Evolutionary conservation across 2,329 filamentous ascomycete species (phyloP).

Genomic region (Neofusicoccum parvum): DNA sequence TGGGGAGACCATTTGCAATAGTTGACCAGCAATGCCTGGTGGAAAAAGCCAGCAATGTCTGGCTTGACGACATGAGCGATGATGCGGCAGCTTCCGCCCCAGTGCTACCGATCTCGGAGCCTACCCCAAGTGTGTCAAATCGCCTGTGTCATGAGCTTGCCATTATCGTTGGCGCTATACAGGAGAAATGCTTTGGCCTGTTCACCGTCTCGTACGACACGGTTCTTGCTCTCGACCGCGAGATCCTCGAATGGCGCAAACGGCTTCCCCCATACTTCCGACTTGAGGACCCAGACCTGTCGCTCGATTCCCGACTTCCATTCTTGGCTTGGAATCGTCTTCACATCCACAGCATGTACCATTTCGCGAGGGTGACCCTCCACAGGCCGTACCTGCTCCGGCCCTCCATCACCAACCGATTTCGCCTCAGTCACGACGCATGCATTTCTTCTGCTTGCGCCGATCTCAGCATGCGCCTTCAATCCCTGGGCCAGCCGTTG

Average conservation of each 20-base stretch:
- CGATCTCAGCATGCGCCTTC: constrained; percentile 42
- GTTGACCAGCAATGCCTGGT: constrained; percentile 43
- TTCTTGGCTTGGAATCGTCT: constrained; percentile 44
- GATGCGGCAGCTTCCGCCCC: constrained; percentile 31
- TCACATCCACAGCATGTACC: constrained; percentile 44
- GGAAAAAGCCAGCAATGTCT: constrained; percentile 43
- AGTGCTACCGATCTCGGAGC: constrained; percentile 33
- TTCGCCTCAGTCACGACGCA: constrained; percentile 43
- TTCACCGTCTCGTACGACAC: constrained; percentile 42
- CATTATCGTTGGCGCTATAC: constrained; percentile 43
- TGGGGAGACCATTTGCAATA: constrained; percentile 45
- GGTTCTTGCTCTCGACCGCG: constrained; percentile 39
- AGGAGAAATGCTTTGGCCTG: constrained; percentile 44
- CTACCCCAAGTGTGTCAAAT: constrained; percentile 39
- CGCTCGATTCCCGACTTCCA: constrained; percentile 31
- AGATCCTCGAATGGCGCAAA: constrained; percentile 37
- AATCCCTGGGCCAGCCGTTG: constrained; percentile 32
- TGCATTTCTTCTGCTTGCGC: constrained; percentile 47
- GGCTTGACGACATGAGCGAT: constrained; percentile 39
- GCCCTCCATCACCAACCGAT: constrained; percentile 45
- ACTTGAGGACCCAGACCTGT: constrained; percentile 36
- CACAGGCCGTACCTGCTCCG: constrained; percentile 45
- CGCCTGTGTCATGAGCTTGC: constrained; percentile 38
- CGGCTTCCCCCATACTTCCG: constrained; percentile 40
- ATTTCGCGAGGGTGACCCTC: constrained; percentile 45